These are phyloP conservation scores for Candida ovalis DNA, from an alignment of 805 yeast genomes.

Conservation along the genomic window DNA sequence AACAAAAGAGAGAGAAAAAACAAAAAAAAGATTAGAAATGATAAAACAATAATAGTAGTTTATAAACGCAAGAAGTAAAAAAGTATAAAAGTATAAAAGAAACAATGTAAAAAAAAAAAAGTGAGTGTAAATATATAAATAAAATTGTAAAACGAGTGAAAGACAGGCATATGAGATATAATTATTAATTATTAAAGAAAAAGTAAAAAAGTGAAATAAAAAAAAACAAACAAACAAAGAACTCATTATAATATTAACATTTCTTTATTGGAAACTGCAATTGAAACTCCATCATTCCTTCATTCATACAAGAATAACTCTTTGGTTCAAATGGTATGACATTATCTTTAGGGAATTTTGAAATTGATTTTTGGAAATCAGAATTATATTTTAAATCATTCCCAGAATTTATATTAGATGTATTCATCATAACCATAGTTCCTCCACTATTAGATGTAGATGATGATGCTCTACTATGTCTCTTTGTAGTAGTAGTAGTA, in stretches of 20 bases:
- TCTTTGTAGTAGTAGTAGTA: background rate
- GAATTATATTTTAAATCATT: constrained; percentile 16
- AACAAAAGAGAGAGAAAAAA: background rate
- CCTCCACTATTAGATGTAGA: background rate
- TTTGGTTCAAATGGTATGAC: constrained; percentile 26
- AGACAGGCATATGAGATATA: no score
- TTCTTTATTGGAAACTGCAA: constrained; percentile 15
- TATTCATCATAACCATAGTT: background rate
- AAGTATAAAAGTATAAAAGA: background rate
- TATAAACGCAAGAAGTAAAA: background rate
- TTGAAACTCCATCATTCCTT: constrained; percentile 33
- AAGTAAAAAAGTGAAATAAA: background rate
- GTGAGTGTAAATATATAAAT: no score
- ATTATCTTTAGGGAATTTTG: constrained; percentile 31
- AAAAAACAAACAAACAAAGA: background rate
- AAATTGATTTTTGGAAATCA: constrained; percentile 27
- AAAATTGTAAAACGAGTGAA: background rate
- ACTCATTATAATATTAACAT: background rate
- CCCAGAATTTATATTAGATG: background rate
- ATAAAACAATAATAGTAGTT: background rate
- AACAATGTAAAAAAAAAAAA: no score
- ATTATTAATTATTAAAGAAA: background rate
- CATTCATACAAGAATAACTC: constrained; percentile 26
- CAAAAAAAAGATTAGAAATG: background rate
- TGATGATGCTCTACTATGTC: background rate